Evolutionary conservation across 768 basidiomycete species (phyloP), one percentile per base, ranked within the genome.

Genomic region (Lactifluus subvellereus): DNA sequence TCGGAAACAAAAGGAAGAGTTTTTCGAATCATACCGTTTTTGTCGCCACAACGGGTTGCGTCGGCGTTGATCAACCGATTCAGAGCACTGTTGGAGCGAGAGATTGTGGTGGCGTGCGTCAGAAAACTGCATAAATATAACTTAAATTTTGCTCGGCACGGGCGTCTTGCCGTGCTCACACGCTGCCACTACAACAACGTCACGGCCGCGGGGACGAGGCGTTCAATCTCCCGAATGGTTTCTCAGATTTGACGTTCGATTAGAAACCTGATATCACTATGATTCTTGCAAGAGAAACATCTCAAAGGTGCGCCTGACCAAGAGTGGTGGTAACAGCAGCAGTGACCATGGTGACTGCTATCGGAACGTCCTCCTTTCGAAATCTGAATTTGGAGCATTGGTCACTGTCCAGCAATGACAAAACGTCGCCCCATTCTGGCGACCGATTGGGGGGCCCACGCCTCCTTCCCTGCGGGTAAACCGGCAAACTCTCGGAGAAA

Each of bases 401-500:
- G 13, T 57, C 37, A 47, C 51, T 43, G 18, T 35, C 13, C 32
- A 16, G 38, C 16, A 22, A 3, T 37, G 52, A 40, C 32, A 42
- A 42, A 20, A 48, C 53, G 48, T 59, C 62, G n/a, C 43, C 10
- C 1, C 40, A 20, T 42, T 49, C 38, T 55, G 32, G 35, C 53
- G 53, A 55, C 14, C n/a, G 13, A 30, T 27, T 40, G 18, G 30
- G 53, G 38, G 18, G 11, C 14, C 16, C 52, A 40, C 7, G 45
- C 14, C 10, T 38, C 32, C 37, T n/a, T 57, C 42, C 6, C 37
- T 54, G 57, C 27, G 38, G 11, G 47, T 35, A 42, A 33, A 22
- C 51, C 49, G 52, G 56, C 52, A 27, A 40, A 13, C 60, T n/a
- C 35, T 50, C 60, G 32, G 60, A 40, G 47, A 35, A 59, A 50